Percentiles rank a stretch among this genome's conserved stretches.
These are phyloP conservation scores for Laguncularia racemosa DNA, from an alignment of 345 rosid species.

Conservation along the genomic window DNA sequence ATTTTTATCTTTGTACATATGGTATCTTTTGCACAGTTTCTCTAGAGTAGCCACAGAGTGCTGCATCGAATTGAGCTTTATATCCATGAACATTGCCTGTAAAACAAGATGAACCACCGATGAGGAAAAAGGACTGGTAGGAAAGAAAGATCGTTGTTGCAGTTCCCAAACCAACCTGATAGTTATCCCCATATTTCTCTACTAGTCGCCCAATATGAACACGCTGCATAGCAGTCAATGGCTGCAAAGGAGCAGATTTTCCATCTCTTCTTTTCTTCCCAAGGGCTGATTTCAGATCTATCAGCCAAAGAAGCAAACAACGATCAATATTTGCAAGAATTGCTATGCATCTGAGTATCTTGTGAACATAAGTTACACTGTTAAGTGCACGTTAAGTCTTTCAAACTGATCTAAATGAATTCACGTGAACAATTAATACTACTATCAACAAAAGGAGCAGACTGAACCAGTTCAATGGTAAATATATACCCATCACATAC, in stretches of 20 bases:
- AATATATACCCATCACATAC: too few relatives aligned
- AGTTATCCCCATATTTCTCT: conserved; percentile 72
- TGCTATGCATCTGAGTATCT: background rate
- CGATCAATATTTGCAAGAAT: background rate
- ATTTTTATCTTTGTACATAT: conserved; percentile 41
- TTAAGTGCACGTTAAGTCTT: too few relatives aligned
- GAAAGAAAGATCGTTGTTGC: background rate
- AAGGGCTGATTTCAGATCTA: conserved; percentile 81
- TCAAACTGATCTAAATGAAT: too few relatives aligned
- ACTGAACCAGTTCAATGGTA: too few relatives aligned
- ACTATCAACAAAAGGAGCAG: too few relatives aligned
- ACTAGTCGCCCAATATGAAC: conserved; percentile 42
- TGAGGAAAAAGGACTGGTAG: background rate
- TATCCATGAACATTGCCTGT: conserved; percentile 85
- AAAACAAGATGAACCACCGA: conserved; percentile 1
- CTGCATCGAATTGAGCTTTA: conserved; percentile 81
- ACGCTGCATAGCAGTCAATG: conserved; percentile 77
- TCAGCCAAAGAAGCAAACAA: conserved; percentile 8
- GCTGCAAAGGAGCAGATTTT: conserved; percentile 61
- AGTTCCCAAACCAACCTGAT: conserved; percentile 38
- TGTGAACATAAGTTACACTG: background rate
- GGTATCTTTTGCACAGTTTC: conserved; percentile 67
- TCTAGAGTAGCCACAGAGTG: conserved; percentile 59
- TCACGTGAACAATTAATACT: too few relatives aligned
- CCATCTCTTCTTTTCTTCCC: conserved; percentile 91